Evolutionary conservation across 495 filamentous ascomycete genomes (phyloP), one percentile per base, ranked within the genome.

Genomic region (Poronia punctata): DNA sequence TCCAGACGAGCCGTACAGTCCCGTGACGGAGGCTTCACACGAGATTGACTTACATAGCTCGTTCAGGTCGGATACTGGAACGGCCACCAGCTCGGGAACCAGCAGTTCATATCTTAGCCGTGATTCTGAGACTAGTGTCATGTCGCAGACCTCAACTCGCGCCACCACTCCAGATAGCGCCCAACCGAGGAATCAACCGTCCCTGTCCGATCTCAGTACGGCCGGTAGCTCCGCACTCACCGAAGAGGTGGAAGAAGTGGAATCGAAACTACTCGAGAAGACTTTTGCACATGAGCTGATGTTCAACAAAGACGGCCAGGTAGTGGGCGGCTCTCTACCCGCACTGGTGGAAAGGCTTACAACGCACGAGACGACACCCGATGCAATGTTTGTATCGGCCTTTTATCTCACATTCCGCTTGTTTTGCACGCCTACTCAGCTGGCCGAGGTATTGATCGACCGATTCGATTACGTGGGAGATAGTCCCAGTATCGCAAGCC

Each of bases 341-440:
- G 90, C 93, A 5, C 67, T 99, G 35, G 84, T 99, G 32, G 93
- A 99, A 63, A 80, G 84, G 51, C 76, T 99, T 18, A 99, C 93
- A 2, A 86, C 85, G 0, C 88, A 93, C 57, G 86, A 95, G 56
- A 84, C 87, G 0, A 95, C 92, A 2, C 93, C 93, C 2, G 89
- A 96, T 58, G 79, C 86, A 24, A 78, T 85, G 57, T 99, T 97
- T 53, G 86, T 96, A 37, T 84, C 86, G 3, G 85, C 93, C 0
- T 97, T 99, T 60, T 97, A 93, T 62, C 79, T 97, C 28, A 97
- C 93, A 19, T 99, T 99, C 68, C 84, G 93, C 29, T 78, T 95
- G 14, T 99, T 99, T 46, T 86, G 87, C 32, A 84, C 86, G 0
- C 88, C 93, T 1, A 53, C 74, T 11, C 75, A 86, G 23, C 78